Base-by-base conservation (phyloP, 2,329 filamentous ascomycete genomes). In the Pseudocercospora musae region DNA sequence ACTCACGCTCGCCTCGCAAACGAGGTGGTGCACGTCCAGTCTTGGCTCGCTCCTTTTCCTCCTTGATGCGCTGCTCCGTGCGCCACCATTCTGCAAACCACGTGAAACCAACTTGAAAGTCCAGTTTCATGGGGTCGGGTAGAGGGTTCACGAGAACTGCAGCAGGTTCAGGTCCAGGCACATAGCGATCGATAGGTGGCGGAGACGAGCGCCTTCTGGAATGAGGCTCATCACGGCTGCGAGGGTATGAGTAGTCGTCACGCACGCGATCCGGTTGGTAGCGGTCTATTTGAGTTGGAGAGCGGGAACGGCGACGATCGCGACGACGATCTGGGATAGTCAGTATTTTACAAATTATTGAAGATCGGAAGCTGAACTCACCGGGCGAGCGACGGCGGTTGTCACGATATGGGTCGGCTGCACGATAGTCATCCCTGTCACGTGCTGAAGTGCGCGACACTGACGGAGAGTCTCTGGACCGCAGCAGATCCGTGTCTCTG, bases 51-150 rank as follows among this genome's bases (percentile, higher is more conserved):
- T 94, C 90, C 71, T 88, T 89, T 64, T 93, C 90, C 56, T 93
- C 89, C 76, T 92, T 93, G 73, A 93, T 89, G 72, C 87, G 87
- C 74, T 93, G 89, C 69, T 93, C 91, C 68, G 88, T 82, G 64
- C 90, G 85, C 90, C 90, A 94, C 90, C 90, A 94, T 75, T 94
- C 90, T 18, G 90, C 88, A 70, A 91, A 94, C 76, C 89, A 94
- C 13, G 90, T 93, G 76, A 94, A 94, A 1, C 90, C 90, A 59
- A 93, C 90, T 73, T 94, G 90, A 66, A 89, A 92, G 2, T 89
- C 86, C 9, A 94, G 81, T 64, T 85, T 85, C 69, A 89, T 81
- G 1, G 90, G 90, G 65, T 94, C 89, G 11, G 85, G 82, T 2
- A 94, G 78, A 8, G 89, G 89, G 68, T 93, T 93, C 18, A 79